Base-by-base conservation (phyloP, 805 yeast species). In the Schwanniomyces yamadae region DNA sequence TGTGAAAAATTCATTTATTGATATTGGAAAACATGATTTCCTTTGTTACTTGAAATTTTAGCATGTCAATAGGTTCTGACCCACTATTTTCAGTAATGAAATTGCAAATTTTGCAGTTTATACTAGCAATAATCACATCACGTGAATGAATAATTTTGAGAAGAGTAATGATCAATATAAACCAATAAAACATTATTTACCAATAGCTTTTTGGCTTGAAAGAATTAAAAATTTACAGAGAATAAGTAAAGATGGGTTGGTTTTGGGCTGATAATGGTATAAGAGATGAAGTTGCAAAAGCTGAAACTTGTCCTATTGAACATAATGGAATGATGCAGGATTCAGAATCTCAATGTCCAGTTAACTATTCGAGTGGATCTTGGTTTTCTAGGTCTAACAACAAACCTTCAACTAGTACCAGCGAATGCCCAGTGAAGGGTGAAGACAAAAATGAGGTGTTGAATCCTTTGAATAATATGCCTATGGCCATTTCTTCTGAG, bases 391-490 rank as follows among this genome's bases (percentile, higher is more conserved):
- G 61, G 17, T 27, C 29, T 4, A 27, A 27, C 4, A 15, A 27
- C 9, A 4, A 18, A 10, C 20, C 15, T 6, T 4, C 18, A 7
- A 13, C 4, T 47, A 53, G 17, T 50, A 53, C 64, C 65, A 3
- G 61, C 55, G 28, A 56, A 29, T 23, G 41, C 17, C 36, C 37
- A 26, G 31, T 35, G 14, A 37, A 39, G 9, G 9, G 7, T 10
- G n/a, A 12, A 5, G 29, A 27, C 17, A 56, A 50, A 33, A 60
- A 42, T 46, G 69, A 63, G 23, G 54, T 56, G 3, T 42, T 88
- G 36, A 88, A 91, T 57, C 95, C 96, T 6, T 58, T 86, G 45
- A 93, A 93, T 60, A 86, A 87, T 56, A 89, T 91, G 88, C 98
- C 98, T 2, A 69, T 72, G 45, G 70, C 71, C 34, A 61, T 88